Percentiles rank a stretch among this genome's conserved stretches.
phyloP scores from a whole-genome alignment of 2,329 filamentous ascomycete genomes.

The Phaeosphaeriaceae sp. region DNA sequence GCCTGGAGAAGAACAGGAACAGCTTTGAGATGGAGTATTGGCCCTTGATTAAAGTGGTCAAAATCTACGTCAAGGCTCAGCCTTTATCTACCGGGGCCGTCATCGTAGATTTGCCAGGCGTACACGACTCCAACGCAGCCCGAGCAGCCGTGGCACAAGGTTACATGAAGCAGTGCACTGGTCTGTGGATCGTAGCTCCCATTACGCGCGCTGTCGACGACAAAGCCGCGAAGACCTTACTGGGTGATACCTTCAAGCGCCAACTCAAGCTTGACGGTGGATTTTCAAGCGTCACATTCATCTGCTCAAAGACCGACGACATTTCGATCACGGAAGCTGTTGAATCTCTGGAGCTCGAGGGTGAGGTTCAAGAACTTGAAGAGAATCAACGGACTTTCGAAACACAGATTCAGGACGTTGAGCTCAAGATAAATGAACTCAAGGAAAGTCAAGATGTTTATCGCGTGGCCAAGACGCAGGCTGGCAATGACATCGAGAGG shows the following conservation, averaged over 20 bases:
- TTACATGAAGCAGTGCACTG: conserved; percentile 68
- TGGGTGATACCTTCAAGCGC: conserved; percentile 65
- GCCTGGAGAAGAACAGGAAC: conserved; percentile 29
- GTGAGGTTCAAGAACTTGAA: conserved; percentile 35
- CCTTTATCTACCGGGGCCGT: conserved; percentile 63
- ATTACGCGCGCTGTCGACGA: conserved; percentile 69
- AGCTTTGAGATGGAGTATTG: conserved; percentile 51
- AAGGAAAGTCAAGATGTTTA: conserved; percentile 48
- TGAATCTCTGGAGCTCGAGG: conserved; percentile 48
- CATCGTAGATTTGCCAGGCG: conserved; percentile 67
- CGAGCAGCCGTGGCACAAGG: conserved; percentile 64
- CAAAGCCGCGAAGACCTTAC: conserved; percentile 64
- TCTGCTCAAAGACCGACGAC: conserved; percentile 71
- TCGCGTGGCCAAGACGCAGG: conserved; percentile 41
- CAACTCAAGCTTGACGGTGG: conserved; percentile 68
- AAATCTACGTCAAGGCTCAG: conserved; percentile 60
- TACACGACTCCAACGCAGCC: conserved; percentile 68
- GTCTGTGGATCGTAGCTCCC: conserved; percentile 69
- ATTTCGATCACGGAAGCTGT: conserved; percentile 59
- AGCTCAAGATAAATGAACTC: conserved; percentile 31
- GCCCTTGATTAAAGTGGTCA: conserved; percentile 64
- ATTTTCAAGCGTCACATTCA: conserved; percentile 64
- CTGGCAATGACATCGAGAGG: conserved; percentile 54
- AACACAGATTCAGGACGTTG: conserved; percentile 22
- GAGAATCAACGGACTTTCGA: conserved; percentile 29